Percentiles rank a stretch among this genome's conserved stretches.
Conservation (phyloP, 495 filamentous ascomycete species). For the Aspergillus baeticus region DNA sequence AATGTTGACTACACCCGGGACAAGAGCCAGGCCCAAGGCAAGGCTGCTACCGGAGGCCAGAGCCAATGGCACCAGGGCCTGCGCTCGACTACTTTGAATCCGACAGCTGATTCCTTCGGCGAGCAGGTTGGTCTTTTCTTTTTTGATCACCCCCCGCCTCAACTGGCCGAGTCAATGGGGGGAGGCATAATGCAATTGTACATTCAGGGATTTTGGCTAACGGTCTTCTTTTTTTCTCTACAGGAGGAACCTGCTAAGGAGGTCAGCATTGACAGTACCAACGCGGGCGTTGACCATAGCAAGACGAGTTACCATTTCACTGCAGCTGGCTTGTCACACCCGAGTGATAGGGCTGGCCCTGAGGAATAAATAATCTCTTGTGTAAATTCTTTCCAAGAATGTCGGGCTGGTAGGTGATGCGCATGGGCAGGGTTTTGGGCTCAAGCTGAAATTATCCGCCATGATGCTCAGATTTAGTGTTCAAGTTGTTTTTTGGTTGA, state of each 20-base stretch:
- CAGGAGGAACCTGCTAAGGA: neutral
- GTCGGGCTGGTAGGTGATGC: neutral
- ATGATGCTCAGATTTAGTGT: no score
- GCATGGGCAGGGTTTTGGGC: no score
- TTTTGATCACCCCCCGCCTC: neutral
- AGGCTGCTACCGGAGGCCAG: slow-evolving; percentile 18
- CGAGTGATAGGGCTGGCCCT: neutral
- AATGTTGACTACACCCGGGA: slow-evolving; percentile 56
- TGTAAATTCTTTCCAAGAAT: neutral
- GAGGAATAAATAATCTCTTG: neutral
- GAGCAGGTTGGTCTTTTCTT: neutral
- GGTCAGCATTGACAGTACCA: slow-evolving; percentile 6
- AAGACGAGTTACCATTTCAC: slow-evolving; percentile 5
- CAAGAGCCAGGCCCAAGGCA: slow-evolving; percentile 26
- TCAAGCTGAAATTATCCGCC: no score
- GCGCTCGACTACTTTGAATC: slow-evolving; percentile 28
- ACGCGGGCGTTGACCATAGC: slow-evolving; percentile 2
- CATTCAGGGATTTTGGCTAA: no score
- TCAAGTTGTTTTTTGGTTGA: no score
- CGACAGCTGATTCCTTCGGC: slow-evolving; percentile 9
- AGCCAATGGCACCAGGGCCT: no score
- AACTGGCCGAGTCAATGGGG: neutral
- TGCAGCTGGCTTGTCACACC: slow-evolving; percentile 3
- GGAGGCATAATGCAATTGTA: neutral
- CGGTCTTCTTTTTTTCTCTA: no score